Percentiles rank a stretch among this genome's conserved stretches.
Evolutionary conservation across 139 green algal genomes (phyloP).

Genomic region (Tetradesmus obliquus): DNA sequence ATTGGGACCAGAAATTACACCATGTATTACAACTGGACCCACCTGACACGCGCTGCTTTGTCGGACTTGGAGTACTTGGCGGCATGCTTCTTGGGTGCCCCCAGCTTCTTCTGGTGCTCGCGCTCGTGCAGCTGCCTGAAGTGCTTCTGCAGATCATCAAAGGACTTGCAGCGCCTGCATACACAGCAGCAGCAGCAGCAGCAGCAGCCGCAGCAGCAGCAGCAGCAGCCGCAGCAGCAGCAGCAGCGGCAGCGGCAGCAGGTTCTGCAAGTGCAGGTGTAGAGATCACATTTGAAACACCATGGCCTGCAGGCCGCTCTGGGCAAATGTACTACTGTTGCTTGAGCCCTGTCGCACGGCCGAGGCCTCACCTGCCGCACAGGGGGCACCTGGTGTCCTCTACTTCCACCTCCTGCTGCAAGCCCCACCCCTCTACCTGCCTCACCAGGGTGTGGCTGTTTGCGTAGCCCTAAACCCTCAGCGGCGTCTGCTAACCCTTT

Average conservation of each 20-base stretch:
- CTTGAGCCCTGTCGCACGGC: too few species aligned
- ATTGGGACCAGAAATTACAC: too few species aligned
- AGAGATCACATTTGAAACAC: too few species aligned
- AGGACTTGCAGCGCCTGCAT: neutral
- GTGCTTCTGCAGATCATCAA: constrained; percentile 25
- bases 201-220: neutral
- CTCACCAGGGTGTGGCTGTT: constrained; percentile 7
- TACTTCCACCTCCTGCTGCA: neutral
- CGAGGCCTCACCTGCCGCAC: constrained; percentile 15
- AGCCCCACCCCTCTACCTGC: neutral
- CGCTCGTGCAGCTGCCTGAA: constrained; percentile 49
- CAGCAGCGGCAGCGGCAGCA: neutral
- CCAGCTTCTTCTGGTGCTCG: constrained; percentile 41
- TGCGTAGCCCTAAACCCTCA: neutral
- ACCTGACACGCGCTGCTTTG: constrained; percentile 10
- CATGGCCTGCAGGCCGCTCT: too few species aligned
- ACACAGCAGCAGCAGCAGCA: neutral
- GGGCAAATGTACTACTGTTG: too few species aligned
- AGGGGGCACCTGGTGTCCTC: constrained; percentile 12
- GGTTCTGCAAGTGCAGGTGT: neutral
- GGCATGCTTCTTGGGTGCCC: neutral
- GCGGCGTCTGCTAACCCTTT: too few species aligned
- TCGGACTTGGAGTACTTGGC: constrained; percentile 22
- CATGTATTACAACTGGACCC: neutral
- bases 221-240: too few species aligned